Conservation (phyloP, 176 grass and related monocot species). For the Cocos nucifera region DNA sequence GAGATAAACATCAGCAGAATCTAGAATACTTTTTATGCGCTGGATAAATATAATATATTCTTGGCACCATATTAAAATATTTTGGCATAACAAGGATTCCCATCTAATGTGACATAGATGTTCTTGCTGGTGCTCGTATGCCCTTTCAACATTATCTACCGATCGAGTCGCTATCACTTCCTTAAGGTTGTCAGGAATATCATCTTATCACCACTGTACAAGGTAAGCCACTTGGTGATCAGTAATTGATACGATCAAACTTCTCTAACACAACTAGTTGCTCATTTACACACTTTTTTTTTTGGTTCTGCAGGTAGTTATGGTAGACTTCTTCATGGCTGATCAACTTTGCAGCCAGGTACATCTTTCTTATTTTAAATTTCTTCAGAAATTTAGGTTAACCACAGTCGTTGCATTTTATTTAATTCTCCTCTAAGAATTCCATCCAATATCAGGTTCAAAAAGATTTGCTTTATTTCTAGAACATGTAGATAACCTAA, state of each 20-base stretch:
- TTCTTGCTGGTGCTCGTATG: conserved; percentile 69
- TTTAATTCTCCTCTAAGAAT: too few relatives aligned
- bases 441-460: too few relatives aligned
- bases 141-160: conserved; percentile 73
- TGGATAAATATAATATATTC: conserved; percentile 4
- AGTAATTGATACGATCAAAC: neutral
- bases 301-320: conserved; percentile 50
- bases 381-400: too few relatives aligned
- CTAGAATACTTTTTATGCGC: conserved; percentile 3
- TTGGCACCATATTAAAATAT: conserved; percentile 6
- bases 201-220: conserved; percentile 86
- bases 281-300: neutral
- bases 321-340: conserved; percentile 99
- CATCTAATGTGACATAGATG: conserved; percentile 40
- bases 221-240: conserved; percentile 27
- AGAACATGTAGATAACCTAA: too few relatives aligned
- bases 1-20: neutral
- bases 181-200: conserved; percentile 82
- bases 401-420: too few relatives aligned
- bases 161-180: conserved; percentile 73
- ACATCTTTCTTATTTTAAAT: neutral
- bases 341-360: conserved; percentile 98
- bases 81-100: conserved; percentile 27
- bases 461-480: too few relatives aligned
- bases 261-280: neutral